Percentiles rank a stretch among this genome's conserved stretches.
Conservation (phyloP, 140 eudicot genomes). For the Bidens hawaiensis region DNA sequence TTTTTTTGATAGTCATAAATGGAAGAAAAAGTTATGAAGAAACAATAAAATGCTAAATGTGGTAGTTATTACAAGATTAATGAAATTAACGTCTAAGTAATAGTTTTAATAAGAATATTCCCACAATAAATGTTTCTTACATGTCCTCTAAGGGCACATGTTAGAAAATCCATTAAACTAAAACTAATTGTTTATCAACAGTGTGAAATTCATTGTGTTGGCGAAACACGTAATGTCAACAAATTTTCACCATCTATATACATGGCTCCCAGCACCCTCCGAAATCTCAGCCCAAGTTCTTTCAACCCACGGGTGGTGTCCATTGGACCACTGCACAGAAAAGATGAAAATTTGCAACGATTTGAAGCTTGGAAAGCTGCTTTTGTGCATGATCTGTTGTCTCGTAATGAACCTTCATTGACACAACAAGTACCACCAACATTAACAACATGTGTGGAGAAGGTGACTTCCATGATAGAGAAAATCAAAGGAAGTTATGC, state of each 20-base stretch:
- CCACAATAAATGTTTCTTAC: too few species aligned
- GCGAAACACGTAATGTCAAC: background rate
- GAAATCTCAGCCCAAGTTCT: background rate
- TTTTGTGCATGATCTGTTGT: background rate
- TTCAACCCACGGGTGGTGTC: constrained; percentile 6
- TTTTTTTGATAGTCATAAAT: too few species aligned
- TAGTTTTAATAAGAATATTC: too few species aligned
- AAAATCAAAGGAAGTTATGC: background rate
- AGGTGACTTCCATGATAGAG: background rate
- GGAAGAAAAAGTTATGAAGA: too few species aligned
- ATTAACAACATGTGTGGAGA: background rate
- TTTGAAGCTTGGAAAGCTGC: background rate
- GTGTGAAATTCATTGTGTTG: background rate
- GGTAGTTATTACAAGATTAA: too few species aligned
- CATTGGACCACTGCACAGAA: too few species aligned
- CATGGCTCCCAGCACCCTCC: background rate
- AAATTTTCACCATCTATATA: background rate
- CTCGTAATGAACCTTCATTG: background rate
- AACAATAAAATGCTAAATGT: too few species aligned
- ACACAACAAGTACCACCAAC: background rate
- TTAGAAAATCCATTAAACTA: too few species aligned
- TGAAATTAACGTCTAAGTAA: too few species aligned
- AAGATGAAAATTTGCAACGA: background rate
- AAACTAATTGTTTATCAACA: too few species aligned
- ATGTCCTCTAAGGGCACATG: too few species aligned